phyloP scores from a whole-genome alignment of 345 rosid species.

The Odontarrhena argentea region DNA sequence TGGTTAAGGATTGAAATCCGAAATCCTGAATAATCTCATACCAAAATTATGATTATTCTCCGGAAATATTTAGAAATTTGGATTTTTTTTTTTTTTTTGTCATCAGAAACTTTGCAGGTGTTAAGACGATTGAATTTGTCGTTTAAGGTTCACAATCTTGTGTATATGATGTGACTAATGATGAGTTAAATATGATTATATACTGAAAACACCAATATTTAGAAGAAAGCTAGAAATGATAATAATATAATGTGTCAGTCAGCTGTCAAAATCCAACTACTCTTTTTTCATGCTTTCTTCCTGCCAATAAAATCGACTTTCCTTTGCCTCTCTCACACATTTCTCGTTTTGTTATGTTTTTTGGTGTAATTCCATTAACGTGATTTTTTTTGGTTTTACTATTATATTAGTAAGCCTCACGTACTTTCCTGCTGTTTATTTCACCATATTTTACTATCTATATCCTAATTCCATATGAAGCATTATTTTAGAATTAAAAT shows the following conservation, averaged over 20 bases:
- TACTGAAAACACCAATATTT: slow-evolving; percentile 16
- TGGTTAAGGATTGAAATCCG: no score
- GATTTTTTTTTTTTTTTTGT: no score
- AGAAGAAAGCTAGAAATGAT: slow-evolving; percentile 21
- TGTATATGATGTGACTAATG: slow-evolving; percentile 32
- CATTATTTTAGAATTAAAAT: no score
- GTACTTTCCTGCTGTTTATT: not conserved
- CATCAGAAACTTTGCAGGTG: no score
- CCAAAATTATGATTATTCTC: no score
- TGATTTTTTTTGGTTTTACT: not conserved
- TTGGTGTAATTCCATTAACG: not conserved
- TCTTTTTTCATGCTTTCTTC: slow-evolving; percentile 36
- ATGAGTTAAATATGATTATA: slow-evolving; percentile 12
- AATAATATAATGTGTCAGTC: slow-evolving; percentile 26
- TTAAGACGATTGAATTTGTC: no score
- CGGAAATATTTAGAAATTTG: no score
- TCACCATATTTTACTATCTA: not conserved
- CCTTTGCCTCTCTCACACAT: slow-evolving; percentile 35
- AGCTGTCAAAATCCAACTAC: slow-evolving; percentile 39
- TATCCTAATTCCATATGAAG: no score
- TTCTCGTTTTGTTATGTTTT: slow-evolving; percentile 3
- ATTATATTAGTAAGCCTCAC: slow-evolving; percentile 5
- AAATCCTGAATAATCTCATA: no score
- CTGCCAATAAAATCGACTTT: slow-evolving; percentile 24
- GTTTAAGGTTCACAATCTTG: no score